Percentiles rank a stretch among this genome's conserved stretches.
These are phyloP conservation scores for Pseudogymnoascus sp. DNA, from an alignment of 2,329 filamentous ascomycete species.

Conservation along the genomic window DNA sequence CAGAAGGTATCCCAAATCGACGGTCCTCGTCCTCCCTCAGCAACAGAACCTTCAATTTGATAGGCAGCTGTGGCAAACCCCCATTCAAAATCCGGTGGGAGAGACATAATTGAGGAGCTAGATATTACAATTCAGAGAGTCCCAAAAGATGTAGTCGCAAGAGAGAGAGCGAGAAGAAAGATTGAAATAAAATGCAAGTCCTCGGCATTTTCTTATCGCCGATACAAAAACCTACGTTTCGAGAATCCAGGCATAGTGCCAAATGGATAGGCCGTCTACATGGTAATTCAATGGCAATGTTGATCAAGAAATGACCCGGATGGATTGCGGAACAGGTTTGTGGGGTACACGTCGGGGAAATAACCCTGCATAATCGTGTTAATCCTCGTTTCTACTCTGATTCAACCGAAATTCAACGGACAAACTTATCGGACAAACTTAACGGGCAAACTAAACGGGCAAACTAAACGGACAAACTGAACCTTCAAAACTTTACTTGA, in stretches of 20 bases:
- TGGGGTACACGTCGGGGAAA: not conserved
- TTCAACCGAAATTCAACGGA: not conserved
- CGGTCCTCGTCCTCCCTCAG: constrained; percentile 31
- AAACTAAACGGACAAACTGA: not conserved
- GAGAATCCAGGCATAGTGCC: not conserved
- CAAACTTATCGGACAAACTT: too few relatives aligned
- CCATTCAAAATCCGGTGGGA: constrained; percentile 33
- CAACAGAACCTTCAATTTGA: constrained; percentile 37
- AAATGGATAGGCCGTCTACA: not conserved
- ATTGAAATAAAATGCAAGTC: not conserved
- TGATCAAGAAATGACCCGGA: not conserved
- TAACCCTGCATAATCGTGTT: not conserved
- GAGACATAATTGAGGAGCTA: constrained; percentile 4
- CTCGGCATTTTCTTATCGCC: not conserved
- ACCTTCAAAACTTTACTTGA: not conserved
- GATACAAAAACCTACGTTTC: not conserved
- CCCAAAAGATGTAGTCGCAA: not conserved
- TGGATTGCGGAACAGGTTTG: not conserved
- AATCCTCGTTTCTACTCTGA: not conserved
- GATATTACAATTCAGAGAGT: constrained; percentile 1
- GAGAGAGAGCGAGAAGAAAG: not conserved
- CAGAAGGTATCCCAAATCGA: constrained; percentile 32
- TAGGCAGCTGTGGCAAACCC: constrained; percentile 34
- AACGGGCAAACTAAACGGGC: too few relatives aligned
- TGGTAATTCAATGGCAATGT: not conserved